Base-by-base conservation (phyloP, 176 grass and related monocot genomes). In the Elymus sibiricus region DNA sequence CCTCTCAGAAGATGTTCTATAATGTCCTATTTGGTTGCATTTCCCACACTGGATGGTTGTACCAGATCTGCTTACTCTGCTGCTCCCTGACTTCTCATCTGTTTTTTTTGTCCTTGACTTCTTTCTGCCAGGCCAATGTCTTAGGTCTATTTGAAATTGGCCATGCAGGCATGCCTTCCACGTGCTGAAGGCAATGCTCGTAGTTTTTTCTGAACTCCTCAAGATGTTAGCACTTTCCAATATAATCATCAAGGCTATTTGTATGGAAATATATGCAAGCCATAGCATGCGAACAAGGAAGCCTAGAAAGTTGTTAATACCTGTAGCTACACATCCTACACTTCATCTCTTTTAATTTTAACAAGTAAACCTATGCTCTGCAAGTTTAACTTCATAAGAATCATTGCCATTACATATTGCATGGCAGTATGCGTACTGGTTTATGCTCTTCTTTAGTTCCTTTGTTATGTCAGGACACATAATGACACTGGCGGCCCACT, bases 201-300 rank as follows among this genome's bases (percentile, higher is more conserved):
- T 74, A 76, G 1, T 46, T 76, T 27, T 17, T 76, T 27, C 17
- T 76, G 4, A 55, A 76, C 6, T 53, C 14, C 4, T 76, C 46
- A 16, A 76, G 29, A 38, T 21, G 32, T 15, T 82, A 82, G 13
- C 80, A 82, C 7, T 8, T 55, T 4, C 44, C 29, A 70, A 70
- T 56, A 6, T 70, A 82, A 26, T 53, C 29, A 70, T 71, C 47
- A 16, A 82, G 7, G 21, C 0, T 55, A 9, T 31, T 44, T 27
- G 71, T 68, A 31, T 70, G 67, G 12, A 7, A 70, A 37, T 53
- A 40, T 39, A 82, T 82, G 80, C 66, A 71, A 4, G 80, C 69
- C 25, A 82, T 71, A 25, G 66, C 66, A 71, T 82, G 66, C 19
- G 22, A 8, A 10, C 80, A 82, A 17, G 64, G 80, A 4, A 82